Conservation (phyloP, 108 stramenopile genomes). For the Ochromonas danica region DNA sequence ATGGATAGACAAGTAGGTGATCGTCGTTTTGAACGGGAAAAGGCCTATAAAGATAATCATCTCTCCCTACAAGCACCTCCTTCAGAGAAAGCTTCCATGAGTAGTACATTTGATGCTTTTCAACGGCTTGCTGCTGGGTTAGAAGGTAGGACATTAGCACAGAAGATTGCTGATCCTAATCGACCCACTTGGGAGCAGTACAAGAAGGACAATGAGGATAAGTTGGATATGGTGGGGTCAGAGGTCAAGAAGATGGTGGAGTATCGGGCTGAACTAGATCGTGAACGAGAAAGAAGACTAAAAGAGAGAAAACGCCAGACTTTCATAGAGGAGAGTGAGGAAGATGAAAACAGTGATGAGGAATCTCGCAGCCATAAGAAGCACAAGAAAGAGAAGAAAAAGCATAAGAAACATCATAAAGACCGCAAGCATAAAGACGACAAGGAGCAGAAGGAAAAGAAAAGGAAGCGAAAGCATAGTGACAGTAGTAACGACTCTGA, state of each 20-base stretch:
- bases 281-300: slow-evolving; percentile 66
- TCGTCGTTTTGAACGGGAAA: slow-evolving; percentile 54
- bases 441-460: no score
- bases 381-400: background rate
- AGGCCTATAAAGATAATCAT: slow-evolving; percentile 27
- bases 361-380: background rate
- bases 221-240: slow-evolving; percentile 75
- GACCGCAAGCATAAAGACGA: slow-evolving; percentile 24
- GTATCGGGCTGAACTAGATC: slow-evolving; percentile 83
- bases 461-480: no score
- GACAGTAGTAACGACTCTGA: no score
- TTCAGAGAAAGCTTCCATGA: slow-evolving; percentile 49
- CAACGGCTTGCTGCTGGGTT: slow-evolving; percentile 81
- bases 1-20: slow-evolving; percentile 62
- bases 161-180: slow-evolving; percentile 88
- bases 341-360: slow-evolving; percentile 8
- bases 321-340: background rate
- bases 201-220: slow-evolving; percentile 92
- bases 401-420: slow-evolving; percentile 31
- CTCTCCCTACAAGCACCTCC: no score
- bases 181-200: slow-evolving; percentile 96
- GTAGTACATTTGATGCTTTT: slow-evolving; percentile 90
- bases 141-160: slow-evolving; percentile 81
- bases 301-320: background rate
- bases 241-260: slow-evolving; percentile 88